These are phyloP conservation scores for Rhynchospora pubera DNA, from an alignment of 176 grass and related monocot species.

Conservation along the genomic window DNA sequence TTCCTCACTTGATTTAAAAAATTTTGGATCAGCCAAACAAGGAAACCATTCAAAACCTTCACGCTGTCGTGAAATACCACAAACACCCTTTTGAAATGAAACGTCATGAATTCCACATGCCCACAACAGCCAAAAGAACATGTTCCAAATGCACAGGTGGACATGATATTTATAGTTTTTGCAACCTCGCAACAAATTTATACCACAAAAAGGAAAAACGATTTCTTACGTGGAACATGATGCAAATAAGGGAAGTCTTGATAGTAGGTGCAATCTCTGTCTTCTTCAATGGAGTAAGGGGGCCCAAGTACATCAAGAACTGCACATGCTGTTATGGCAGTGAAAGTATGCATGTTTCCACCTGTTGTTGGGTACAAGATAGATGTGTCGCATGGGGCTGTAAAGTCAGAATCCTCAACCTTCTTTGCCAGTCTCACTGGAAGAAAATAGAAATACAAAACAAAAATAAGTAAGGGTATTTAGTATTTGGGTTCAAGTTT, in stretches of 20 bases:
- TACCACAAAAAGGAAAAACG: not conserved
- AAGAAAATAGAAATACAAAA: not conserved
- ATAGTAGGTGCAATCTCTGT: slow-evolving; percentile 79
- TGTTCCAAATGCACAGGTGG: no score
- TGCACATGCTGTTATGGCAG: slow-evolving; percentile 43
- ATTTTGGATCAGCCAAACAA: not conserved
- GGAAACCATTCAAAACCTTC: not conserved
- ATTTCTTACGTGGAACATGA: slow-evolving; percentile 41
- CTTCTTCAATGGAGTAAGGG: slow-evolving; percentile 69
- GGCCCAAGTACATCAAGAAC: slow-evolving; percentile 73
- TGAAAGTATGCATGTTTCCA: slow-evolving; percentile 80
- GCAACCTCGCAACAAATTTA: not conserved
- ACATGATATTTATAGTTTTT: not conserved
- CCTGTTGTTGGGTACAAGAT: slow-evolving; percentile 69
- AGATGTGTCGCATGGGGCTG: slow-evolving; percentile 54
- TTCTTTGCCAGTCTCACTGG: slow-evolving; percentile 62
- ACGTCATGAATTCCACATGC: no score
- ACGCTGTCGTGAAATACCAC: not conserved
- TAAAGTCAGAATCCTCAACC: slow-evolving; percentile 59
- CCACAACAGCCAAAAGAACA: no score
- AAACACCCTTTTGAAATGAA: not conserved
- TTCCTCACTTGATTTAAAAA: not conserved
- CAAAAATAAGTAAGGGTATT: not conserved
- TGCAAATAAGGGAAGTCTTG: slow-evolving; percentile 30
- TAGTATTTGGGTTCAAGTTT: not conserved